Evolutionary conservation across 208 protist genomes (phyloP).

Genomic region (Trypanosoma theileri): DNA sequence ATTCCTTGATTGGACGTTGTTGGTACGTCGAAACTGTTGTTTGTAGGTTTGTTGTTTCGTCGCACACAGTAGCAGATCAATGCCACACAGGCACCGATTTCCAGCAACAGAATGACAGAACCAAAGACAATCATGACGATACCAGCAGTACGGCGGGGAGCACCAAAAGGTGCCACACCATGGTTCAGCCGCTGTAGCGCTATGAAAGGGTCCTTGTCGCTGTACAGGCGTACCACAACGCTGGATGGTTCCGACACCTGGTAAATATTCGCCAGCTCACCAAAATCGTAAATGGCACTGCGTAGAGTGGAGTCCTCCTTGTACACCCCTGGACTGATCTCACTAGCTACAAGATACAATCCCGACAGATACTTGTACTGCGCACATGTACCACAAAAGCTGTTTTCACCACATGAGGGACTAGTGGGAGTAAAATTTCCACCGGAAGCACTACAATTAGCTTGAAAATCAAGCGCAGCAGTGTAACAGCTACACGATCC

Average conservation of each 20-base stretch:
- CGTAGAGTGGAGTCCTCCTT: neutral
- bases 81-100: constrained; percentile 4
- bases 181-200: constrained; percentile 8
- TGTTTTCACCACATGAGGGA: neutral
- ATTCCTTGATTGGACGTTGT: neutral
- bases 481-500: neutral
- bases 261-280: constrained; percentile 5
- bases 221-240: constrained; percentile 29
- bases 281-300: constrained; percentile 22
- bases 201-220: constrained; percentile 26
- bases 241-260: neutral
- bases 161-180: constrained; percentile 11
- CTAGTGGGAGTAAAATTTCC: neutral
- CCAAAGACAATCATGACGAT: constrained; percentile 23
- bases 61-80: constrained; percentile 20
- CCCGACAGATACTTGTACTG: neutral
- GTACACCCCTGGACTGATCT: constrained; percentile 5
- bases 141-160: constrained; percentile 4
- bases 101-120: constrained; percentile 16
- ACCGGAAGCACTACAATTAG: neutral
- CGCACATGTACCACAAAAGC: constrained; percentile 1
- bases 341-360: constrained; percentile 15
- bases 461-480: neutral
- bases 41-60: constrained; percentile 1
- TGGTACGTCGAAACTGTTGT: neutral